Percentiles rank a stretch among this genome's conserved stretches.
Evolutionary conservation across 1,284 basidiomycete species (phyloP).

Genomic region (Papiliotrema nemorosa): DNA sequence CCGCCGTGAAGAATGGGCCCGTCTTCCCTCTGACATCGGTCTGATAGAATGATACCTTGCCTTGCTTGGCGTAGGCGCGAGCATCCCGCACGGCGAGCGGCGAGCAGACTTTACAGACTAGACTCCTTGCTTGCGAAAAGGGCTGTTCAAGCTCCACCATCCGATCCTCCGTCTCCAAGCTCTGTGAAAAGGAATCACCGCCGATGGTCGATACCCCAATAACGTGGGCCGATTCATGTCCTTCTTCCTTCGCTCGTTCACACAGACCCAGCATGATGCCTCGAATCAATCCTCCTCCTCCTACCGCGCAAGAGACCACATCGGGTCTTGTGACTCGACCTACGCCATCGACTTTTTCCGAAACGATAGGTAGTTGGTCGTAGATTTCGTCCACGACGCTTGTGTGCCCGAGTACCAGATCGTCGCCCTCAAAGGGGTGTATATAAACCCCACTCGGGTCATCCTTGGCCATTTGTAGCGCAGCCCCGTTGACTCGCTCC

Average conservation of each 20-base stretch:
- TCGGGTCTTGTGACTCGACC: no score
- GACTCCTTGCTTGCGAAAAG: background rate
- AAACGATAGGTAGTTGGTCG: slow-evolving; percentile 1
- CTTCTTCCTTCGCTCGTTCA: background rate
- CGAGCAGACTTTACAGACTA: slow-evolving; percentile 2
- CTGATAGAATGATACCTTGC: background rate
- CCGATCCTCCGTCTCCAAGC: slow-evolving; percentile 1
- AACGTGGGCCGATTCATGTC: background rate
- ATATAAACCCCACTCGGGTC: slow-evolving; percentile 4
- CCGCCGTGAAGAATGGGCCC: background rate
- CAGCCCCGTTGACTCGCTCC: slow-evolving; percentile 3
- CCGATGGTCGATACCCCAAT: slow-evolving; percentile 1
- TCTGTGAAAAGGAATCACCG: background rate
- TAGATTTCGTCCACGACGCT: slow-evolving; percentile 8
- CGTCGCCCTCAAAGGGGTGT: slow-evolving; percentile 10
- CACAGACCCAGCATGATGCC: slow-evolving; percentile 3
- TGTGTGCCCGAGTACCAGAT: slow-evolving; percentile 7
- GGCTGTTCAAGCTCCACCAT: background rate
- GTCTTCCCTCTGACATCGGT: background rate
- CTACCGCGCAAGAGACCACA: slow-evolving; percentile 2
- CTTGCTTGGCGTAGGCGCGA: background rate
- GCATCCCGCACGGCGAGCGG: slow-evolving; percentile 2
- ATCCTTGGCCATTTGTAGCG: background rate
- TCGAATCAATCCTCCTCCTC: slow-evolving; percentile 4
- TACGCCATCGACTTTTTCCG: background rate